Evolutionary conservation across 177 flowering plant genomes (phyloP), one percentile per base, ranked within the genome.

Genomic region (Vitis hybrid): DNA sequence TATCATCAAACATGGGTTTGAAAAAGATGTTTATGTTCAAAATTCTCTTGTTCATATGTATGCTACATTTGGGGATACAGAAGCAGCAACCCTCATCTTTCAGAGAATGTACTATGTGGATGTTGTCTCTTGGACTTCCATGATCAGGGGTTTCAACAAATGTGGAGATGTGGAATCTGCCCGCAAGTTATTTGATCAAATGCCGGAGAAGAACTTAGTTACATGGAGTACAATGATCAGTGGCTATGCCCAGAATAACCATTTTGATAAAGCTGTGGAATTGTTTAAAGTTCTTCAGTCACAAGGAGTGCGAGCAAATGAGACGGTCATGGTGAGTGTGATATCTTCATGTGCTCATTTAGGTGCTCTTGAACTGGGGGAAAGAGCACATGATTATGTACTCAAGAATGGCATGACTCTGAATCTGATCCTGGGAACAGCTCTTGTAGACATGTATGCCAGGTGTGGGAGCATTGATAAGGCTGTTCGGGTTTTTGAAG

Each of bases 111-210:
- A 13, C 5, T 14, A n/a, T 63, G 66, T 61, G 12, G 74, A 80
- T 66, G 80, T 77, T 10, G 76, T 80, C 50, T 77, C 80, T 50
- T 80, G 82, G 78, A 80, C 82, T n/a, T 71, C 78, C 1, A 80
- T 80, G 82, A 66, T 80, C 7, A 73, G 68, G 2, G 82, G 80
- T 0, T 80, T 26, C 18, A 65, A 20, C 59, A 73, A 66, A 55
- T 50, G 64, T 29, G 83, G 79, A 48, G 73, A 75, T 55, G 74
- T 78, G 15, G 76, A 67, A 15, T 50, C 73, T 14, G 83, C 75
- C 1, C 77, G 78, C 7, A 26, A 29, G 50, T 5, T 80, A 78
- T 80, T 77, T 19, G 76, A 77, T 52, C 51, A 9, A 72, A 77
- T 80, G 78, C 73, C 77, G 1, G 71, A 74, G 45, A 77, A n/a